These are phyloP conservation scores for Marsdenia floribunda DNA, from an alignment of 257 asterid genomes.

Conservation along the genomic window DNA sequence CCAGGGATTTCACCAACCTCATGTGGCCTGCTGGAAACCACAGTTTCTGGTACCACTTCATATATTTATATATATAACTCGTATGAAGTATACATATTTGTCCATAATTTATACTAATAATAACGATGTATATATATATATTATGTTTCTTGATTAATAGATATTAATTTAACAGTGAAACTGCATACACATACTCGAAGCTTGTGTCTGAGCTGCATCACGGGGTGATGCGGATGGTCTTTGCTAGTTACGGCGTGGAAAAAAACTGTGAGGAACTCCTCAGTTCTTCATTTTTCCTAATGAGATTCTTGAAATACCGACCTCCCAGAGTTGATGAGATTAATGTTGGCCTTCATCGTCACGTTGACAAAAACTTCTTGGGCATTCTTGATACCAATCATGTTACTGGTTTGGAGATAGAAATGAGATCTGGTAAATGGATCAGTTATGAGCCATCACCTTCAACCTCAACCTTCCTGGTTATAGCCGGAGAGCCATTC, in stretches of 20 bases:
- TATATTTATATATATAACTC: too few species aligned
- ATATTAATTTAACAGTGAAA: slow-evolving; percentile 25
- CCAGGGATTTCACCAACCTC: slow-evolving; percentile 54
- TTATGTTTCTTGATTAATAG: too few species aligned
- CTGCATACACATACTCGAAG: slow-evolving; percentile 41
- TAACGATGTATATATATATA: too few species aligned
- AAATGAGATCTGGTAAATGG: slow-evolving; percentile 55
- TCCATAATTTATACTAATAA: too few species aligned
- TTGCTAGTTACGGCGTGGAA: slow-evolving; percentile 56
- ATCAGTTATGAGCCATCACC: slow-evolving; percentile 43
- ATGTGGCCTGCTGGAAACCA: slow-evolving; percentile 65
- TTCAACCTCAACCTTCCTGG: slow-evolving; percentile 45
- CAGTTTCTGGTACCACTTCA: slow-evolving; percentile 38
- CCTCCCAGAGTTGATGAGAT: slow-evolving; percentile 32
- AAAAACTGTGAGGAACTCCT: slow-evolving; percentile 41
- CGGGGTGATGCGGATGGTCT: slow-evolving; percentile 49
- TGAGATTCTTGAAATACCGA: slow-evolving; percentile 61
- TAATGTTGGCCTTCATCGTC: slow-evolving; percentile 55
- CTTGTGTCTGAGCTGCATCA: slow-evolving; percentile 49
- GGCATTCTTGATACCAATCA: slow-evolving; percentile 57
- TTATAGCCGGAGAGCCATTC: slow-evolving; percentile 74
- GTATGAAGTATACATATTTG: too few species aligned
- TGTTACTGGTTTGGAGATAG: slow-evolving; percentile 57
- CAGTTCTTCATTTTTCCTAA: slow-evolving; percentile 36
- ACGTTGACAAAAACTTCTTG: slow-evolving; percentile 66